These are phyloP conservation scores for Ustilago loliicola DNA, from an alignment of 1,284 basidiomycete genomes.

Conservation along the genomic window DNA sequence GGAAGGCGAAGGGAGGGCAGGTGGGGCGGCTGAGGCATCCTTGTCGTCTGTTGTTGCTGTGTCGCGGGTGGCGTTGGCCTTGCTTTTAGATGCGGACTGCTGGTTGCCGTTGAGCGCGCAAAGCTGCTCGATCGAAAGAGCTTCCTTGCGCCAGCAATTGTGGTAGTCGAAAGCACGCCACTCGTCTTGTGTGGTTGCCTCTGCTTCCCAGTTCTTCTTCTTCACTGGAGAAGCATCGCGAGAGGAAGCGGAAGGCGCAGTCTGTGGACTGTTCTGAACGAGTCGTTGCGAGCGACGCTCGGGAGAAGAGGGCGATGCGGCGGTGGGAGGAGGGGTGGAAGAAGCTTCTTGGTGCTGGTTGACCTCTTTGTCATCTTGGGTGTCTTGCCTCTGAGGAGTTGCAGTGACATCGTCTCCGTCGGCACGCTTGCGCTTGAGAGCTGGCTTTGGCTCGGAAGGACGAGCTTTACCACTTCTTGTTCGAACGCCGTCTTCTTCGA, in stretches of 20 bases:
- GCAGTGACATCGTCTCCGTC: constrained; percentile 17
- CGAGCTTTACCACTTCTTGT: constrained; percentile 58
- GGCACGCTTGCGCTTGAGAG: constrained; percentile 32
- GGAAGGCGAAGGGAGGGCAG: constrained; percentile 22
- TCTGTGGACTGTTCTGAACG: constrained; percentile 14
- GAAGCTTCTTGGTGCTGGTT: constrained; percentile 15
- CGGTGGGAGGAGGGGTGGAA: constrained; percentile 18
- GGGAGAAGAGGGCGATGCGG: constrained; percentile 21
- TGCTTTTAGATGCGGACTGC: constrained; percentile 4
- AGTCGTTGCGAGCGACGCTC: constrained; percentile 29
- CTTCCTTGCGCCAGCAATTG: constrained; percentile 63
- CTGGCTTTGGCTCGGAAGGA: constrained; percentile 21
- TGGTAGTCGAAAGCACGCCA: constrained; percentile 66
- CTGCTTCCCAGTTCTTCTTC: constrained; percentile 59
- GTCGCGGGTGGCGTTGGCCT: background rate
- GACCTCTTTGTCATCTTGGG: constrained; percentile 7
- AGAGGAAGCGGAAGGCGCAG: constrained; percentile 19
- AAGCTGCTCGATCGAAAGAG: constrained; percentile 45
- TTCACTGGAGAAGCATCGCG: constrained; percentile 41
- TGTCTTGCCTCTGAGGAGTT: constrained; percentile 12
- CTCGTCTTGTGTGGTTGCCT: constrained; percentile 55
- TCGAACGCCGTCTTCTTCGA: constrained; percentile 61
- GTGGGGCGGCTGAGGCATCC: background rate
- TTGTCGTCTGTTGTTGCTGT: constrained; percentile 1
- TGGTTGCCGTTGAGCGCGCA: constrained; percentile 4